Percentiles rank a stretch among this genome's conserved stretches.
Conservation (phyloP, 2,329 filamentous ascomycete genomes). For the Fusarium paranaense region DNA sequence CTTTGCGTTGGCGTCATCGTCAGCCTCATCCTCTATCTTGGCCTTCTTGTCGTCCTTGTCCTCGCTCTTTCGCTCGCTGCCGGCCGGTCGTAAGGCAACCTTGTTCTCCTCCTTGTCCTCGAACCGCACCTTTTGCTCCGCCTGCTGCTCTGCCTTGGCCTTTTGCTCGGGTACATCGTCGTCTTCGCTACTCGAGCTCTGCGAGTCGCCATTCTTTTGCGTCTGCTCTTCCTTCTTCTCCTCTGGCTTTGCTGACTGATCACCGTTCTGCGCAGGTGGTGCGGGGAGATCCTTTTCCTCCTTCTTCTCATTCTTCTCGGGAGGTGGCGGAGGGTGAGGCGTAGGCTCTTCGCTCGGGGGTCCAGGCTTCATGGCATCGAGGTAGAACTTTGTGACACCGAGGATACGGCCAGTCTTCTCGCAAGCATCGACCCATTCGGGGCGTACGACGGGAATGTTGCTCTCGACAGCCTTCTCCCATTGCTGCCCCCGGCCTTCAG, state of each 20-base stretch:
- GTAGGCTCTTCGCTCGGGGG: slow-evolving; percentile 53
- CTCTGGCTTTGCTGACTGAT: slow-evolving; percentile 39
- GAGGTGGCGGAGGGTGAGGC: slow-evolving; percentile 40
- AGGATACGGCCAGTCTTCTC: slow-evolving; percentile 93
- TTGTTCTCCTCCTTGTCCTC: slow-evolving; percentile 68
- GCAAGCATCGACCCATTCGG: slow-evolving; percentile 98
- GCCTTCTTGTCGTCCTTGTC: slow-evolving; percentile 46
- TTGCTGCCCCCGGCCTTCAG: slow-evolving; percentile 85
- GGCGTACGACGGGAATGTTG: slow-evolving; percentile 96
- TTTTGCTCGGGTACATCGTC: slow-evolving; percentile 52
- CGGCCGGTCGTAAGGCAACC: slow-evolving; percentile 60
- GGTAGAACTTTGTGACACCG: slow-evolving; percentile 94
- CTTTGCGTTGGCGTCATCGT: slow-evolving; percentile 53
- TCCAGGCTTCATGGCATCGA: slow-evolving; percentile 76
- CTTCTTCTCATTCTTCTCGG: slow-evolving; percentile 55
- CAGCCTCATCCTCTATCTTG: slow-evolving; percentile 49
- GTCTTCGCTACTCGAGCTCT: slow-evolving; percentile 36
- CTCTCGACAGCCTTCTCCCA: slow-evolving; percentile 99
- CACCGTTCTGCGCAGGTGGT: slow-evolving; percentile 38
- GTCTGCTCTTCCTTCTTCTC: slow-evolving; percentile 44
- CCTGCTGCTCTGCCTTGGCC: slow-evolving; percentile 47
- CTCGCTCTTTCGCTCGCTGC: slow-evolving; percentile 46
- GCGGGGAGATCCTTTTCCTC: slow-evolving; percentile 47
- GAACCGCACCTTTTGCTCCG: slow-evolving; percentile 68
- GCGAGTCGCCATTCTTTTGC: slow-evolving; percentile 31